Base-by-base conservation (phyloP, 1,284 basidiomycete species). In the Schizophyllum commune region DNA sequence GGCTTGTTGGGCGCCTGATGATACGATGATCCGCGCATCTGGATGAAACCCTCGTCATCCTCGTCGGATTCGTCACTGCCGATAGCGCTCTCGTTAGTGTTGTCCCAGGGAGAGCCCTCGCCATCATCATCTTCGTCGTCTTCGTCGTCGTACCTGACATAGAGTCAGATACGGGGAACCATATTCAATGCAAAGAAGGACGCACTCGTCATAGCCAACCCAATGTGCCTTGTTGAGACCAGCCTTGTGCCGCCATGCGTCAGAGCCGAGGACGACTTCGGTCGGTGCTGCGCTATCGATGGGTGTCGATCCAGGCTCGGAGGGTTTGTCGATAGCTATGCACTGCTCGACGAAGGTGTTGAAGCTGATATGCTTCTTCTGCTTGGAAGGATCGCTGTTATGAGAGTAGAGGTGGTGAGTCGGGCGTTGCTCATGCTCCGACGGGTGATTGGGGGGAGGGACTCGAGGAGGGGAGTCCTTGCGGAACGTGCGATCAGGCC, bases 271-370 rank as follows among this genome's bases (percentile, higher is more conserved):
- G 55, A 17, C 51, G 33, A 59, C 61, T 7, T 58, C 55, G n/a
- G 53, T 52, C 9, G 62, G 58, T 2, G 61, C 57, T 39, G 5
- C 17, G 9, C 57, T 51, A 32, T 39, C 56, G 32, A 21, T 68
- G 22, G 51, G 11, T 32, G 32, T 53, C n/a, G 59, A 27, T 32
- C 32, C 32, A 13, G 63, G 39, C 15, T 39, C 19, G 32, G 63
- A 63, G 0, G 85, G 86, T 68, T 87, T 86, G 68, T 91, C 89
- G 69, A 99, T 89, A n/a, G 96, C 92, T 65, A 99, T 96, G 71
- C 88, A 95, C 74, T 98, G 97, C 74, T 98, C 94, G 51, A 99
- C 96, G 70, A 96, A 96, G 0, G 95, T 96, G 75, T 98, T 98
- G 83, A 99, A 99, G 68, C 85, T 91, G 76, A 99, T 99, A 73